Evolutionary conservation across 495 filamentous ascomycete genomes (phyloP).

Genomic region (Lepraria neglecta): DNA sequence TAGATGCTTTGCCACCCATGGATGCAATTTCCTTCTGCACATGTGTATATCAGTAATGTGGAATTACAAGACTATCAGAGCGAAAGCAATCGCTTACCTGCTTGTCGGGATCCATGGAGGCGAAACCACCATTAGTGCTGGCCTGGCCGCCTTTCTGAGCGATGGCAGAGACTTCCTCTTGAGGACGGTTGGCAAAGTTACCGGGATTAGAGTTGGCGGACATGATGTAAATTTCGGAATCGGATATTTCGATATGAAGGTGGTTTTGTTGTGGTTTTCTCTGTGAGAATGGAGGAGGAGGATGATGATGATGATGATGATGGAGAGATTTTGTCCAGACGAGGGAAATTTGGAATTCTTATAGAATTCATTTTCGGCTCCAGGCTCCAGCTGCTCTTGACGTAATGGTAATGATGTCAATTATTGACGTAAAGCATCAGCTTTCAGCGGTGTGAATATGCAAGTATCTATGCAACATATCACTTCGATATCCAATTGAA

Average conservation of each 20-base stretch:
- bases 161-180: constrained; percentile 50
- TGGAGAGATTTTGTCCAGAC: background rate
- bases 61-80: background rate
- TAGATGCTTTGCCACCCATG: constrained; percentile 47
- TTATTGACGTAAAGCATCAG: background rate
- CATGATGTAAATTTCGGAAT: constrained; percentile 3
- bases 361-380: background rate
- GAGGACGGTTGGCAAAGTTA: constrained; percentile 58
- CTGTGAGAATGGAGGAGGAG: too few relatives aligned
- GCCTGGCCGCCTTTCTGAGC: constrained; percentile 44
- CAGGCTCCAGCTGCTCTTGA: background rate
- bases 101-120: constrained; percentile 40
- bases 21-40: constrained; percentile 42
- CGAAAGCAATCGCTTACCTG: constrained; percentile 35
- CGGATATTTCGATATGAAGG: background rate
- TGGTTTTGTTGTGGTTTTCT: background rate
- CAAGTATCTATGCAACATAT: background rate
- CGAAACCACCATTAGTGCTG: constrained; percentile 31
- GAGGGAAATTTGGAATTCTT: background rate
- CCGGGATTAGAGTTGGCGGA: constrained; percentile 49
- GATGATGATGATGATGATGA: background rate
- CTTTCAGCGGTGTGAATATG: background rate
- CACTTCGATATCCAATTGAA: background rate
- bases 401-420: constrained; percentile 11
- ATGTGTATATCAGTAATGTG: background rate